These are phyloP conservation scores for Avena atlantica DNA, from an alignment of 176 grass and related monocot species.

Conservation along the genomic window DNA sequence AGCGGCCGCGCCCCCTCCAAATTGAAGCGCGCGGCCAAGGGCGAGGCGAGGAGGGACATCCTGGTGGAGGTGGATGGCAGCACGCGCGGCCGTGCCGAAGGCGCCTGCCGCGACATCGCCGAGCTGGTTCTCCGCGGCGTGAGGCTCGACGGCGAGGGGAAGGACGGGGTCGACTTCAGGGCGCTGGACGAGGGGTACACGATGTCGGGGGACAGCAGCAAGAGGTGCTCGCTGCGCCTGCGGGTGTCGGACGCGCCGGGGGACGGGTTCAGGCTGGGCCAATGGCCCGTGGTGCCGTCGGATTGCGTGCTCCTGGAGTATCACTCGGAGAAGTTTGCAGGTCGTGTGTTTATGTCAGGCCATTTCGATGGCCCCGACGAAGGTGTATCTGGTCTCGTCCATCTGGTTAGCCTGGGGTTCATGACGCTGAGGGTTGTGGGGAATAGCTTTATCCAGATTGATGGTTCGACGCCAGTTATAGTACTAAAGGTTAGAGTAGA, in stretches of 20 bases:
- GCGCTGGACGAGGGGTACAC: slow-evolving; percentile 7
- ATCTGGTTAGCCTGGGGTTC: slow-evolving; percentile 74
- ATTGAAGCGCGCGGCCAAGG: slow-evolving; percentile 50
- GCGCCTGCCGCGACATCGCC: slow-evolving; percentile 69
- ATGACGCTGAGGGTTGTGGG: slow-evolving; percentile 48
- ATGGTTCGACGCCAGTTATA: slow-evolving; percentile 5
- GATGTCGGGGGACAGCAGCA: slow-evolving; percentile 14
- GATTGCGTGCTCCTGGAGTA: slow-evolving; percentile 71
- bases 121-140: slow-evolving; percentile 69
- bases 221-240: slow-evolving; percentile 60
- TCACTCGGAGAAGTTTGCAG: neutral
- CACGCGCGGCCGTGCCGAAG: slow-evolving; percentile 5
- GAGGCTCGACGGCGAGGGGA: slow-evolving; percentile 50
- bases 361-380: slow-evolving; percentile 80
- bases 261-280: slow-evolving; percentile 69
- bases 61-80: slow-evolving; percentile 61
- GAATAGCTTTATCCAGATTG: neutral
- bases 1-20: slow-evolving; percentile 33
- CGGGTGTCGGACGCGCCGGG: slow-evolving; percentile 60
- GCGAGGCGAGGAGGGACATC: slow-evolving; percentile 47
- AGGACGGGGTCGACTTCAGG: slow-evolving; percentile 26
- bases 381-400: slow-evolving; percentile 68
- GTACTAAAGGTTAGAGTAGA: slow-evolving; percentile 70
- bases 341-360: slow-evolving; percentile 52
- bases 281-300: slow-evolving; percentile 70